Evolutionary conservation across 177 flowering plant genomes (phyloP), one percentile per base, ranked within the genome.

Genomic region (Telopea speciosissima): DNA sequence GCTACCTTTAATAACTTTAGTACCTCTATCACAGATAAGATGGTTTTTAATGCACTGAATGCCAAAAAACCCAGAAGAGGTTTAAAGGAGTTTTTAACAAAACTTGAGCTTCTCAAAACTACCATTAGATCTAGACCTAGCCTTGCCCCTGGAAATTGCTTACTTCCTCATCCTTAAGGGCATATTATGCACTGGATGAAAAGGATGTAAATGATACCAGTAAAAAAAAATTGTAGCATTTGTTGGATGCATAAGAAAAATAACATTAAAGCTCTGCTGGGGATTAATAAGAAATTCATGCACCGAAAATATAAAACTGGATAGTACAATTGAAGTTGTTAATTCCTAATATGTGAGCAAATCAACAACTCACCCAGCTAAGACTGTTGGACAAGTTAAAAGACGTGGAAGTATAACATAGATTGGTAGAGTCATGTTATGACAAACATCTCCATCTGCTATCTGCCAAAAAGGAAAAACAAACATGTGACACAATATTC

Each of bases 341-440:
- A 28, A 28, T 28, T 28, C 4, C 31, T 28, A 28, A 28, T 2
- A 28, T 0, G 31, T 28, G 31, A 28, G 17, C 40, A 24, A 65
- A 25, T 28, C 8, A 62, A 62, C 65, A 74, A 81, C 94, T 80
- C 70, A 91, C 97, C 96, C 98, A 21, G 91, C 95, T 12, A 82
- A 89, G 75, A 82, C 61, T 33, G 92, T 88, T 25, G 97, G 97
- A 81, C 97, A 87, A 70, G 92, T 88, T 81, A 89, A 82, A 72
- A 93, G 98, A n/a, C 97, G 97, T 6, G 98, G 98, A 72, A 89
- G 86, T 73, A 91, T 82, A 62, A 90, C 87, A 78, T 91, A 86
- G 67, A 93, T 90, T 58, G 98, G 97, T 64, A 93, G 66, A 71
- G 84, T 82, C 90, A 88, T 66, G 70, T 77, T 75, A 22, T 79